phyloP scores from a whole-genome alignment of 108 stramenopile genomes.

The Ochromonas danica region DNA sequence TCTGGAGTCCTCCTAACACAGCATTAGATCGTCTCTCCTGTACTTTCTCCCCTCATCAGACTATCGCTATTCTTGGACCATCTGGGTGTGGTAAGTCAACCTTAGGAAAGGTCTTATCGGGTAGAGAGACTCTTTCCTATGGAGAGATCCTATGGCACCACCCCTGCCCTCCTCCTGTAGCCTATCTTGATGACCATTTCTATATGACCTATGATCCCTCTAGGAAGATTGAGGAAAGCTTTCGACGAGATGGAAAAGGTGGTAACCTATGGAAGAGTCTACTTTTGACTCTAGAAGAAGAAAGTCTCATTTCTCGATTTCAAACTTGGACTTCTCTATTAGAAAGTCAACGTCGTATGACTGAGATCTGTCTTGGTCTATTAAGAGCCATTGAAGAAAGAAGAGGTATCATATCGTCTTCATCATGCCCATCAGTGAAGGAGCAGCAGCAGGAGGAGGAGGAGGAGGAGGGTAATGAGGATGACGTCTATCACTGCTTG shows the following conservation, averaged over 20 bases:
- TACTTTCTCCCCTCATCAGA: no score
- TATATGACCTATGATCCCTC: slow-evolving; percentile 15
- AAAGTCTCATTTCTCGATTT: slow-evolving; percentile 17
- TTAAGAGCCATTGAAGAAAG: slow-evolving; percentile 16
- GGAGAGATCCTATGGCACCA: no score
- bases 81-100: no score
- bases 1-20: no score
- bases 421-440: slow-evolving; percentile 14
- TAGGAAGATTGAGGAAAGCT: slow-evolving; percentile 15
- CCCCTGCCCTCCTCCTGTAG: background rate
- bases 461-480: slow-evolving; percentile 5
- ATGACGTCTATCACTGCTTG: slow-evolving; percentile 15
- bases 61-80: no score
- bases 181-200: slow-evolving; percentile 6
- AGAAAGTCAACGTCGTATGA: slow-evolving; percentile 10
- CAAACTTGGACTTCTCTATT: slow-evolving; percentile 16
- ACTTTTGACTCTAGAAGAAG: slow-evolving; percentile 16
- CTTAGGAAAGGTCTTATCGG: no score
- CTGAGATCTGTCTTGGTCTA: slow-evolving; percentile 15
- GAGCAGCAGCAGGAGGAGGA: slow-evolving; percentile 8
- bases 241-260: slow-evolving; percentile 15
- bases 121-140: no score
- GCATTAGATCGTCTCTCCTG: no score
- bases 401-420: slow-evolving; percentile 10
- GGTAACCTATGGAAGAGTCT: slow-evolving; percentile 15